phyloP scores from a whole-genome alignment of 768 basidiomycete species.

The Leucogyrophana mollusca region DNA sequence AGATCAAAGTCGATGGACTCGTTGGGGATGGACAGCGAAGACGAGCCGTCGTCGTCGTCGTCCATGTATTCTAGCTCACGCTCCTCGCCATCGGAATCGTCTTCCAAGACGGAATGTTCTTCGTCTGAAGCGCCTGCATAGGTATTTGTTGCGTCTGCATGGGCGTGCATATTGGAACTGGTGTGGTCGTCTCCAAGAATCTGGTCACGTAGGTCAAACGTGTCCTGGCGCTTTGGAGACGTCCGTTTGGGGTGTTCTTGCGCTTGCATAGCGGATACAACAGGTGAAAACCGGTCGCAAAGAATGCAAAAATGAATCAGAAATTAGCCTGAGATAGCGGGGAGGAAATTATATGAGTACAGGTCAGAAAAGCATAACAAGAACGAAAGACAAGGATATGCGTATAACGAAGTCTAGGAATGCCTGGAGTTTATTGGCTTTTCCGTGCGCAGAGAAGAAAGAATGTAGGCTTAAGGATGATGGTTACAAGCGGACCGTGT shows the following conservation, averaged over 20 bases:
- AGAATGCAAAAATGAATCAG: background rate
- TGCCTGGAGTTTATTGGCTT: too few relatives aligned
- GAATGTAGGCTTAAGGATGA: too few relatives aligned
- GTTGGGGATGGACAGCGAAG: slow-evolving; percentile 83
- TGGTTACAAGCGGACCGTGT: too few relatives aligned
- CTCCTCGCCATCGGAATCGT: slow-evolving; percentile 77
- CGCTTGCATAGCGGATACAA: slow-evolving; percentile 19
- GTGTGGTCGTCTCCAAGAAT: slow-evolving; percentile 52
- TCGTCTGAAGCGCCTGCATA: slow-evolving; percentile 59
- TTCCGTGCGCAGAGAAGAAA: too few relatives aligned
- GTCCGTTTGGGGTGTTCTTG: slow-evolving; percentile 22
- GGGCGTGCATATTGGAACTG: slow-evolving; percentile 44
- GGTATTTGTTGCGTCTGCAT: slow-evolving; percentile 47
- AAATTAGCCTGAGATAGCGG: too few relatives aligned
- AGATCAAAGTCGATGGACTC: slow-evolving; percentile 93
- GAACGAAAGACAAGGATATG: too few relatives aligned
- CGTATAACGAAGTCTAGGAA: too few relatives aligned
- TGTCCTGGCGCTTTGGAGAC: slow-evolving; percentile 48
- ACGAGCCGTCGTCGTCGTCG: slow-evolving; percentile 78
- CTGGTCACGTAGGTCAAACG: slow-evolving; percentile 71
- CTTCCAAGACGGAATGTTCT: slow-evolving; percentile 80
- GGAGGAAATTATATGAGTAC: too few relatives aligned
- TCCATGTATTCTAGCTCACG: slow-evolving; percentile 64
- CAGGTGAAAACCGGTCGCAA: background rate
- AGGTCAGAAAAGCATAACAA: too few relatives aligned